phyloP scores from a whole-genome alignment of 2,329 filamentous ascomycete genomes.

The Botryotinia globosa region DNA sequence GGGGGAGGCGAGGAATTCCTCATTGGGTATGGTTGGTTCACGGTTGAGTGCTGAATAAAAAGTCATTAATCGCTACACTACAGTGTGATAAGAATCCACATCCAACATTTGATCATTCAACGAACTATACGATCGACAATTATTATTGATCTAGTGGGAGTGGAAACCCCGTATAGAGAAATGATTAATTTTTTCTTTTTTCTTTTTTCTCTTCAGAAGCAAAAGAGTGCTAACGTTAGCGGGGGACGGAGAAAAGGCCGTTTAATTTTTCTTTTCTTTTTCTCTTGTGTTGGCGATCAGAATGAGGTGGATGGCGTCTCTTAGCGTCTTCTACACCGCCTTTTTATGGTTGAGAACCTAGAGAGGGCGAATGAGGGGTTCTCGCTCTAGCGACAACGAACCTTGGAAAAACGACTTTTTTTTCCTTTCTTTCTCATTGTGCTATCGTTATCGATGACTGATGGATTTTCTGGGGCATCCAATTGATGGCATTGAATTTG shows the following conservation, averaged over 20 bases:
- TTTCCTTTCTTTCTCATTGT: not conserved
- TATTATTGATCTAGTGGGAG: not conserved
- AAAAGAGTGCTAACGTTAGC: not conserved
- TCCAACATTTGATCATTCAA: not conserved
- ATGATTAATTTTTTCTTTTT: not conserved
- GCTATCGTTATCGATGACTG: constrained; percentile 10
- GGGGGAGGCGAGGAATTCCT: not conserved
- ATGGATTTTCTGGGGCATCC: not conserved
- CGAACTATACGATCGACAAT: not conserved
- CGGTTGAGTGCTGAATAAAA: not conserved
- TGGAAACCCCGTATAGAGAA: not conserved
- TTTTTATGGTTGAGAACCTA: constrained; percentile 21
- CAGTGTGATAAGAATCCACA: not conserved
- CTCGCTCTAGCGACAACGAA: constrained; percentile 9
- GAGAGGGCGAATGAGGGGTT: constrained; percentile 16
- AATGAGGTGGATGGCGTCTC: constrained; percentile 20
- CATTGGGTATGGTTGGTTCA: not conserved
- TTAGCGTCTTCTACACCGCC: constrained; percentile 34
- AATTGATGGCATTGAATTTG: not conserved
- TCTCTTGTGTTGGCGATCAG: constrained; percentile 19
- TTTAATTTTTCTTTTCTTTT: constrained; percentile 21
- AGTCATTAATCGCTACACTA: not conserved
- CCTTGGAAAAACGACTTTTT: constrained; percentile 6
- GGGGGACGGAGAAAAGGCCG: constrained; percentile 11
- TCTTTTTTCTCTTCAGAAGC: not conserved